Conservation (phyloP, 352 stramenopile species). For the Phytophthora chlamydospora region DNA sequence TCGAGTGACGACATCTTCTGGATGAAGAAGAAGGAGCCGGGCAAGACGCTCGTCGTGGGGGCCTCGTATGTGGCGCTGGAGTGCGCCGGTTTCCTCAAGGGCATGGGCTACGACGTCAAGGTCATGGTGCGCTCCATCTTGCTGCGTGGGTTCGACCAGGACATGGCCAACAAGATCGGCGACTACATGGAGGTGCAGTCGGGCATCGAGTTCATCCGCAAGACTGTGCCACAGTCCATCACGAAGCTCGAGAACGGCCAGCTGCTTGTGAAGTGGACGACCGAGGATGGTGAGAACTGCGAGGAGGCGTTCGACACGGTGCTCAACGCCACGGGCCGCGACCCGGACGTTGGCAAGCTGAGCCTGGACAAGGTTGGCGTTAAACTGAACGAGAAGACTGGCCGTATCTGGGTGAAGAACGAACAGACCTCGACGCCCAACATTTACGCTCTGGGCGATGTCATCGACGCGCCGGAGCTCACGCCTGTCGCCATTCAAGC, state of each 20-base stretch:
- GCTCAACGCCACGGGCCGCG: slow-evolving; percentile 93
- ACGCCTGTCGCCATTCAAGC: slow-evolving; percentile 98
- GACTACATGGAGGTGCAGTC: slow-evolving; percentile 92
- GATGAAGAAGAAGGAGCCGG: slow-evolving; percentile 81
- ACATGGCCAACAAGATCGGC: slow-evolving; percentile 95
- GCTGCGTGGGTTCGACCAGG: slow-evolving; percentile 97
- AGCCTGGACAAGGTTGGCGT: slow-evolving; percentile 89
- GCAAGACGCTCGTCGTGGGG: slow-evolving; percentile 97
- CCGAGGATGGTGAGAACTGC: slow-evolving; percentile 49
- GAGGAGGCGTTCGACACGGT: slow-evolving; percentile 97
- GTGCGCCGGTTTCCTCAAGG: slow-evolving; percentile 97
- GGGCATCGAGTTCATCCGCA: slow-evolving; percentile 93
- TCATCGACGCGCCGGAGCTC: slow-evolving; percentile 96
- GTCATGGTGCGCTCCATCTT: slow-evolving; percentile 98
- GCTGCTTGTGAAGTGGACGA: slow-evolving; percentile 86
- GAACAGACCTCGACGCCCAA: slow-evolving; percentile 95
- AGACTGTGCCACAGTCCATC: slow-evolving; percentile 91
- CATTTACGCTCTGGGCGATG: slow-evolving; percentile 98
- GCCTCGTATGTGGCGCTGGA: slow-evolving; percentile 98
- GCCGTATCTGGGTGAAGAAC: slow-evolving; percentile 91
- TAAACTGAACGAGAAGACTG: slow-evolving; percentile 88
- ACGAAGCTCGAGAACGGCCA: slow-evolving; percentile 89
- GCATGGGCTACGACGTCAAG: slow-evolving; percentile 96
- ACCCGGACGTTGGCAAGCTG: slow-evolving; percentile 93
- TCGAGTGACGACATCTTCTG: slow-evolving; percentile 91